Conservation (phyloP, 2,329 filamentous ascomycete genomes). For the Fusarium protoensiforme region DNA sequence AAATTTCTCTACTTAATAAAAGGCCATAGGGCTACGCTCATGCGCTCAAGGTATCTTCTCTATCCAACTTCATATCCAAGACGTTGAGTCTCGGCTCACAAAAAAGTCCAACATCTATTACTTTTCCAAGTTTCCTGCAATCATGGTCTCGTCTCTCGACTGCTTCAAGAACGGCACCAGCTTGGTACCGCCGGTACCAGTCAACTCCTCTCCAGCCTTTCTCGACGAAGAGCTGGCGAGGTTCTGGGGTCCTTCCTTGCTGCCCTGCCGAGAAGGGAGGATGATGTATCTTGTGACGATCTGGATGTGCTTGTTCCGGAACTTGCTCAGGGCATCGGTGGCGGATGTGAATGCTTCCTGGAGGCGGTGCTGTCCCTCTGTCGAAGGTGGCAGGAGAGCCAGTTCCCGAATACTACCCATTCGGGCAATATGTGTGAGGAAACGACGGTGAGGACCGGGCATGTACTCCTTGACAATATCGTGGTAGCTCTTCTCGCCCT, state of each 20-base stretch:
- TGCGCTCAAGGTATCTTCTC: slow-evolving; percentile 17
- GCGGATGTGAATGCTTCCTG: slow-evolving; percentile 73
- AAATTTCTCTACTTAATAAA: not conserved
- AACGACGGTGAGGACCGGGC: slow-evolving; percentile 84
- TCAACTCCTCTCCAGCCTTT: slow-evolving; percentile 62
- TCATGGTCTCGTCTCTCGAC: slow-evolving; percentile 81
- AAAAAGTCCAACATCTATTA: not conserved
- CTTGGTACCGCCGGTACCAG: slow-evolving; percentile 88
- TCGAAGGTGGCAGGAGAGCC: slow-evolving; percentile 66
- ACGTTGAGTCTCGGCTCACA: not conserved
- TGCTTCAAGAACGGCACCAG: slow-evolving; percentile 92
- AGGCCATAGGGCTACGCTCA: not conserved
- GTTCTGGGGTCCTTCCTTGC: slow-evolving; percentile 48
- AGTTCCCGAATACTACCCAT: slow-evolving; percentile 81
- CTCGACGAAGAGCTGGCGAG: slow-evolving; percentile 58
- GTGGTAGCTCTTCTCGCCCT: slow-evolving; percentile 56
- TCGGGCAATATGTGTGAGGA: slow-evolving; percentile 76
- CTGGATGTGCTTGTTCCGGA: slow-evolving; percentile 88
- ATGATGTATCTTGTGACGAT: slow-evolving; percentile 94
- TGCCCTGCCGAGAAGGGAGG: slow-evolving; percentile 70
- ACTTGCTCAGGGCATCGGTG: slow-evolving; percentile 77
- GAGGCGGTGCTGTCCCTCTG: slow-evolving; percentile 58
- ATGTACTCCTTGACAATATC: slow-evolving; percentile 87
- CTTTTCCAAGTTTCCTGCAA: slow-evolving; percentile 49
- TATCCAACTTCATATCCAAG: not conserved